phyloP scores from a whole-genome alignment of 1,284 basidiomycete species.

The Puccinia triticina region DNA sequence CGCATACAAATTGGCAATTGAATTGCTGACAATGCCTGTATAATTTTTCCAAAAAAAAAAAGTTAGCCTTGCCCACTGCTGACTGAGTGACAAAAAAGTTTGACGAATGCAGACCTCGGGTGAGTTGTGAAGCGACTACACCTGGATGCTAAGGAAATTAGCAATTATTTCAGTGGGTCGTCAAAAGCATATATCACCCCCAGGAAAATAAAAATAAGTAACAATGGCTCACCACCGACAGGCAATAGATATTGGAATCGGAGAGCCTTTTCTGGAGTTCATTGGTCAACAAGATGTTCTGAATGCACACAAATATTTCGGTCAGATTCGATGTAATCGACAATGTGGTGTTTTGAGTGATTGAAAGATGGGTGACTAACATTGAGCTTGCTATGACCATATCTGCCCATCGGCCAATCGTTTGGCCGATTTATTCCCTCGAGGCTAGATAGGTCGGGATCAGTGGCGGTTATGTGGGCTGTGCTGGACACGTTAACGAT shows the following conservation, averaged over 20 bases:
- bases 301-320: too few species aligned
- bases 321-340: too few species aligned
- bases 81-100: neutral
- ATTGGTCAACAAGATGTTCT: constrained; percentile 48
- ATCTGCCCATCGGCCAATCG: neutral
- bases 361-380: too few species aligned
- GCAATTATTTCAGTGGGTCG: neutral
- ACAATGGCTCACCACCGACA: constrained; percentile 25
- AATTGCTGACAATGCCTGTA: too few species aligned
- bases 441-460: constrained; percentile 6
- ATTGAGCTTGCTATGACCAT: constrained; percentile 22
- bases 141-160: constrained; percentile 39
- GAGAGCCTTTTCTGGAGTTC: constrained; percentile 27
- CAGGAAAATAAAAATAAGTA: neutral
- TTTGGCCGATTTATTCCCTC: constrained; percentile 4
- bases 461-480: neutral
- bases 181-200: neutral
- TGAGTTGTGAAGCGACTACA: constrained; percentile 10
- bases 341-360: too few species aligned
- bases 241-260: constrained; percentile 21
- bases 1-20: too few species aligned
- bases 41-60: too few species aligned
- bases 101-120: neutral
- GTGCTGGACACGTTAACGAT: constrained; percentile 36
- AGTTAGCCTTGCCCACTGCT: too few species aligned